Percentiles rank a stretch among this genome's conserved stretches.
Conservation (phyloP, 2,329 filamentous ascomycete genomes). For the Xylaria sp. region DNA sequence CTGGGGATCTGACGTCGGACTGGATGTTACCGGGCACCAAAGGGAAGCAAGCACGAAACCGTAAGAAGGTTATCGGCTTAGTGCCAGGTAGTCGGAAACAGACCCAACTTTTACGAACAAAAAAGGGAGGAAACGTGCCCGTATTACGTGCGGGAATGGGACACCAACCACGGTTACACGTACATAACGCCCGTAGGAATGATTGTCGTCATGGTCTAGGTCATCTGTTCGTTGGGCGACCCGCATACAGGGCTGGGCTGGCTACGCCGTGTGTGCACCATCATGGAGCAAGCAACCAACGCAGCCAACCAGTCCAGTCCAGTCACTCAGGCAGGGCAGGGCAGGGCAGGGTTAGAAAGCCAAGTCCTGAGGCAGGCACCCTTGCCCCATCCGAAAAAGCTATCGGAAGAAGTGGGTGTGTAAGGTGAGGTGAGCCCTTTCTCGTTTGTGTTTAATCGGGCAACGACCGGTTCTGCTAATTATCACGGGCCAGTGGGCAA, state of each 20-base stretch:
- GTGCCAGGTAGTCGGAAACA: conserved; percentile 14
- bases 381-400: conserved; percentile 27
- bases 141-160: conserved; percentile 6
- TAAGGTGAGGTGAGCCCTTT: conserved; percentile 12
- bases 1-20: conserved; percentile 22
- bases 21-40: conserved; percentile 22
- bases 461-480: conserved; percentile 23
- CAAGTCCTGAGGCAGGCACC: conserved; percentile 24
- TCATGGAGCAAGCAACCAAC: neutral
- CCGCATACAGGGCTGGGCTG: conserved; percentile 26
- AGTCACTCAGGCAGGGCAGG: neutral
- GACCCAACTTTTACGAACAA: conserved; percentile 4
- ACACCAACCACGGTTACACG: conserved; percentile 23
- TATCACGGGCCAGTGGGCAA: conserved; percentile 22
- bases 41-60: neutral
- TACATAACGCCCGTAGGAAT: conserved; percentile 21
- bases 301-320: neutral
- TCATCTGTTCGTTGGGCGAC: conserved; percentile 28
- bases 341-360: neutral
- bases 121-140: conserved; percentile 11
- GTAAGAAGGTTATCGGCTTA: neutral
- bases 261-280: conserved; percentile 18
- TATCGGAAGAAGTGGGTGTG: conserved; percentile 25
- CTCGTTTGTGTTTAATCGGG: conserved; percentile 23
- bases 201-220: conserved; percentile 23